These are phyloP conservation scores for Ceratocystis variospora DNA, from an alignment of 2,329 filamentous ascomycete species.

Conservation along the genomic window DNA sequence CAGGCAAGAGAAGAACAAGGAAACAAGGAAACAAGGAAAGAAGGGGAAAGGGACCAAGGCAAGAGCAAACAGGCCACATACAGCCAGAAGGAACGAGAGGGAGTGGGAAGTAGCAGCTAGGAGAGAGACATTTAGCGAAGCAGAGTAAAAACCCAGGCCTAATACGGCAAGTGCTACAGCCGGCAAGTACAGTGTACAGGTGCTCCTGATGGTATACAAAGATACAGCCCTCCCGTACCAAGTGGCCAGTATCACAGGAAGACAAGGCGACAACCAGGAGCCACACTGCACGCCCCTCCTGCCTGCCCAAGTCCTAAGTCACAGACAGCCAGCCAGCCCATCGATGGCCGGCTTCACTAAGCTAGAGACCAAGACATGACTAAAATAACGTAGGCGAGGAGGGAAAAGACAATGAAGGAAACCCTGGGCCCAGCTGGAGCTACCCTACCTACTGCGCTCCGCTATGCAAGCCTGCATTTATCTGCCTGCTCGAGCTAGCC, in stretches of 20 bases:
- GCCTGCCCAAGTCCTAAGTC: not conserved
- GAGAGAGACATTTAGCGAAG: constrained; percentile 1
- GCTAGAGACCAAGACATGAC: not conserved
- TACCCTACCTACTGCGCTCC: not conserved
- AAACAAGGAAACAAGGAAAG: not conserved
- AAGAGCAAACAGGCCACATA: not conserved
- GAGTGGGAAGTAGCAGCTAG: not conserved
- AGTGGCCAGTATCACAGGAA: too few species aligned
- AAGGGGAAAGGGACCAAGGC: not conserved
- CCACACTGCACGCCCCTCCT: too few species aligned
- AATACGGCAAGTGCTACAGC: not conserved
- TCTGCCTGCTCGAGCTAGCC: not conserved
- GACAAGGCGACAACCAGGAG: too few species aligned
- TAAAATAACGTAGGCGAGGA: not conserved
- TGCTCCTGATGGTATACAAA: not conserved
- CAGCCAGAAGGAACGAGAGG: not conserved
- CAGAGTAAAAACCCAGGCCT: not conserved
- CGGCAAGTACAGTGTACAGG: not conserved
- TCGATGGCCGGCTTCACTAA: not conserved
- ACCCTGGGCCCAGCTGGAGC: not conserved
- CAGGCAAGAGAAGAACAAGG: not conserved
- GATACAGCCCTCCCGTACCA: not conserved
- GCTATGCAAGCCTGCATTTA: not conserved
- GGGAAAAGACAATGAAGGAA: not conserved
- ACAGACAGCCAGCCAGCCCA: not conserved